A percentile compares a stretch with the other conserved stretches of the same genome.
Evolutionary conservation across 2,329 filamentous ascomycete species (phyloP).

Genomic region (Fonsecaea pedrosoi): DNA sequence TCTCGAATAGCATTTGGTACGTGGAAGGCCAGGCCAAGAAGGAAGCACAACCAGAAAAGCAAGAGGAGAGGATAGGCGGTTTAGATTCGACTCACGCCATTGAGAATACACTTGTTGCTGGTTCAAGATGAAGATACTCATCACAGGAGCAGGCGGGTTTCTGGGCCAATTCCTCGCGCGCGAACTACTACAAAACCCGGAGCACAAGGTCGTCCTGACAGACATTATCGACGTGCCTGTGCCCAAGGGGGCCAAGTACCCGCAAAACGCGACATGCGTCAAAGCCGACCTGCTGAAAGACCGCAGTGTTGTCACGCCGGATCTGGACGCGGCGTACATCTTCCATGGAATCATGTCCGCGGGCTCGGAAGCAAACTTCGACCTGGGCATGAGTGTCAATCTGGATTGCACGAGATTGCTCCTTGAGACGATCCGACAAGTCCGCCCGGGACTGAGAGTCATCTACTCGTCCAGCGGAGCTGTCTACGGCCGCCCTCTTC

Average conservation of each 20-base stretch:
- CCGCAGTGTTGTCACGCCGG: conserved; percentile 46
- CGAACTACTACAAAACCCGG: conserved; percentile 59
- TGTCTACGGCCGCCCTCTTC: conserved; percentile 67
- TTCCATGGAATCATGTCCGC: conserved; percentile 73
- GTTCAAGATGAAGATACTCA: conserved; percentile 59
- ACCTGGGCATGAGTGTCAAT: conserved; percentile 66
- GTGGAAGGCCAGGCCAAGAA: neutral
- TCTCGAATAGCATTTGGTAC: neutral
- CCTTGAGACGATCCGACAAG: conserved; percentile 59
- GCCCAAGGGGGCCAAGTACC: conserved; percentile 56
- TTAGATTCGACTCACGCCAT: neutral
- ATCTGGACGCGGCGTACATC: conserved; percentile 63
- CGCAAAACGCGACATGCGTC: conserved; percentile 58
- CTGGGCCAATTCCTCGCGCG: conserved; percentile 67
- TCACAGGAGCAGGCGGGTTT: conserved; percentile 70
- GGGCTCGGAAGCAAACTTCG: conserved; percentile 67
- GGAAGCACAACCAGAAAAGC: neutral
- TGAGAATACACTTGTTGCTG: neutral
- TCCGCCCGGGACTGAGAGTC: conserved; percentile 62
- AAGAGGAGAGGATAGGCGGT: neutral
- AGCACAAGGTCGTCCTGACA: conserved; percentile 60
- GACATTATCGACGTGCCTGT: conserved; percentile 63
- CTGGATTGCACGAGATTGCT: conserved; percentile 64
- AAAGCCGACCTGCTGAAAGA: conserved; percentile 62
- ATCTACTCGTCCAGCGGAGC: conserved; percentile 69